These are phyloP conservation scores for Athelia sp. DNA, from an alignment of 1,284 basidiomycete species.

Conservation along the genomic window DNA sequence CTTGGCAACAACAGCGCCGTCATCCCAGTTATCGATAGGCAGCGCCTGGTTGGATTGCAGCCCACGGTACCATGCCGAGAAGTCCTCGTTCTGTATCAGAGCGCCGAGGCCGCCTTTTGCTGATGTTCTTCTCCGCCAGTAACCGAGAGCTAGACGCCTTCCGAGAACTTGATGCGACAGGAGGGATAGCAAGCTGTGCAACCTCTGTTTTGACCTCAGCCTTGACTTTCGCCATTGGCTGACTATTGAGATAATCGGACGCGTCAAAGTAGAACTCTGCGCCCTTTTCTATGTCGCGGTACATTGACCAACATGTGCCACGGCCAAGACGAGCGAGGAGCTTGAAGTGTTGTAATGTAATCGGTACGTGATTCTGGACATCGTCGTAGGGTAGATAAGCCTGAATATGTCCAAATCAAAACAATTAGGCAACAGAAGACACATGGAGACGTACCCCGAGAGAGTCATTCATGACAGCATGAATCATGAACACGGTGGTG, in stretches of 20 bases:
- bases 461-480: slow-evolving; percentile 64
- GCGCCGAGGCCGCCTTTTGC: slow-evolving; percentile 54
- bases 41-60: slow-evolving; percentile 32
- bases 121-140: slow-evolving; percentile 5
- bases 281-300: slow-evolving; percentile 54
- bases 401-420: slow-evolving; percentile 33
- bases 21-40: slow-evolving; percentile 28
- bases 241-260: slow-evolving; percentile 50
- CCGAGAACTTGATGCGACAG: slow-evolving; percentile 8
- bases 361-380: slow-evolving; percentile 21
- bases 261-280: slow-evolving; percentile 64
- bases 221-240: slow-evolving; percentile 35
- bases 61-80: slow-evolving; percentile 52
- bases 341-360: slow-evolving; percentile 41
- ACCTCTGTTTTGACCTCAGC: slow-evolving; percentile 25
- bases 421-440: neutral
- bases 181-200: slow-evolving; percentile 13
- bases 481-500: slow-evolving; percentile 64
- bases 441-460: slow-evolving; percentile 35
- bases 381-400: slow-evolving; percentile 32
- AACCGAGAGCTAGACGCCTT: slow-evolving; percentile 3
- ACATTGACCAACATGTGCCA: slow-evolving; percentile 48
- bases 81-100: slow-evolving; percentile 38
- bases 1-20: slow-evolving; percentile 31
- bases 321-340: slow-evolving; percentile 51